Evolutionary conservation across 1,139 yeast species (phyloP).

Genomic region (Blastobotrys persicus): DNA sequence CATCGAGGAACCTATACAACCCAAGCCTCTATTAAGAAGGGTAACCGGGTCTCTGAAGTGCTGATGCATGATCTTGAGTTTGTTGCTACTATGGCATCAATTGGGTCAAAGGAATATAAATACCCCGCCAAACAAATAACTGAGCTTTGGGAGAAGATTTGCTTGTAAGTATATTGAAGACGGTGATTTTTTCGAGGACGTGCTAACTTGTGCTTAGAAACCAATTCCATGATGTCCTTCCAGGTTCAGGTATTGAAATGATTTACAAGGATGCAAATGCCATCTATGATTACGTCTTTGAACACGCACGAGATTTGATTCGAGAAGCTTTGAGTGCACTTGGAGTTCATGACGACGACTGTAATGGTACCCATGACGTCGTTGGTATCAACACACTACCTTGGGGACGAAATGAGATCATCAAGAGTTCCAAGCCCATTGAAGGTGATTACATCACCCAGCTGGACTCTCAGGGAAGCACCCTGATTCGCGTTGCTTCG

Average conservation of each 20-base stretch:
- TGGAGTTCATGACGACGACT: conserved; percentile 32
- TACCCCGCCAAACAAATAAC: conserved; percentile 72
- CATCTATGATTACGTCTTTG: conserved; percentile 59
- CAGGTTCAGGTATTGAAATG: conserved; percentile 94
- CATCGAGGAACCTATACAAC: conserved; percentile 97
- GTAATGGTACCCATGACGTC: conserved; percentile 18
- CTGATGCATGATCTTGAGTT: conserved; percentile 83
- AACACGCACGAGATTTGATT: conserved; percentile 52
- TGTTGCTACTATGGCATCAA: conserved; percentile 72
- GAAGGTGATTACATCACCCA: conserved; percentile 14
- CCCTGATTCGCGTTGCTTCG: conserved; percentile 18
- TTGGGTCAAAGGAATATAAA: conserved; percentile 49
- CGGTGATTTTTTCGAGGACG: too few species aligned
- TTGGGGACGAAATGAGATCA: conserved; percentile 61
- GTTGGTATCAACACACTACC: conserved; percentile 59
- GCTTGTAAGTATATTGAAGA: conserved; percentile 44
- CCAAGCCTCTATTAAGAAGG: conserved; percentile 80
- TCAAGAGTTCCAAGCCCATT: conserved; percentile 38
- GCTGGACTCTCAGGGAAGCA: conserved; percentile 12
- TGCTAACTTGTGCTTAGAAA: conserved; percentile 38
- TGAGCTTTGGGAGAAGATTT: conserved; percentile 79
- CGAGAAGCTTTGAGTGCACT: conserved; percentile 50
- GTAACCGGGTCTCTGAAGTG: conserved; percentile 75
- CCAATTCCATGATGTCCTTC: conserved; percentile 95
- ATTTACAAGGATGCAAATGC: conserved; percentile 94